Percentiles rank a stretch among this genome's conserved stretches.
These are phyloP conservation scores for Seminavis robusta DNA, from an alignment of 108 stramenopile genomes.

Conservation along the genomic window DNA sequence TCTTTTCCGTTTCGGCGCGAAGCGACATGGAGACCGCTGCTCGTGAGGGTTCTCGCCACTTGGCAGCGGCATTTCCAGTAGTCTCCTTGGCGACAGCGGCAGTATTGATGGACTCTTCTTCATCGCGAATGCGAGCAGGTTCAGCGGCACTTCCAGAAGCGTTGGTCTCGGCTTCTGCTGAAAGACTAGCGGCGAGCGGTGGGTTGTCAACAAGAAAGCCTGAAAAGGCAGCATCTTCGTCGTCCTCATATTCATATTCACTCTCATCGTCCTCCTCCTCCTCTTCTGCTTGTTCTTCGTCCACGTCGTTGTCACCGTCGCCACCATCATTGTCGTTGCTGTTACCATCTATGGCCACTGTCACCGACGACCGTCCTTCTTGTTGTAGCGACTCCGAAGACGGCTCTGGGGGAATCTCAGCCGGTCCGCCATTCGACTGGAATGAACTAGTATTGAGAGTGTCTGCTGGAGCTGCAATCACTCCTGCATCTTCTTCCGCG, in stretches of 20 bases:
- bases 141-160: conserved; percentile 1
- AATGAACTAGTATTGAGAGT: no score
- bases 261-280: conserved; percentile 57
- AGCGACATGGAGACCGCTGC: conserved; percentile 78
- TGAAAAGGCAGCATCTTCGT: conserved; percentile 72
- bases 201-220: conserved; percentile 55
- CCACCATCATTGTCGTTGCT: no score
- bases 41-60: conserved; percentile 75
- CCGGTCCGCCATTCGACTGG: no score
- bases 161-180: conserved; percentile 7
- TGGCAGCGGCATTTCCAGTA: conserved; percentile 21
- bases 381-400: no score
- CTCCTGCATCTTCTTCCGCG: no score
- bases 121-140: conserved; percentile 25
- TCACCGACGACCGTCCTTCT: no score
- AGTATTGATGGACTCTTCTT: conserved; percentile 22
- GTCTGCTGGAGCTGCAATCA: no score
- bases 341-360: no score
- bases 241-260: conserved; percentile 81
- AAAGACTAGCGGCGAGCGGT: neutral
- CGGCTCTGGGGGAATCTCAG: no score
- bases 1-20: conserved; percentile 76
- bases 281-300: conserved; percentile 26
- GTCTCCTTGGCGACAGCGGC: conserved; percentile 6
- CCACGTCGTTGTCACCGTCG: conserved; percentile 10